These are phyloP conservation scores for Epichloe typhina DNA, from an alignment of 2,329 filamentous ascomycete genomes.

Conservation along the genomic window DNA sequence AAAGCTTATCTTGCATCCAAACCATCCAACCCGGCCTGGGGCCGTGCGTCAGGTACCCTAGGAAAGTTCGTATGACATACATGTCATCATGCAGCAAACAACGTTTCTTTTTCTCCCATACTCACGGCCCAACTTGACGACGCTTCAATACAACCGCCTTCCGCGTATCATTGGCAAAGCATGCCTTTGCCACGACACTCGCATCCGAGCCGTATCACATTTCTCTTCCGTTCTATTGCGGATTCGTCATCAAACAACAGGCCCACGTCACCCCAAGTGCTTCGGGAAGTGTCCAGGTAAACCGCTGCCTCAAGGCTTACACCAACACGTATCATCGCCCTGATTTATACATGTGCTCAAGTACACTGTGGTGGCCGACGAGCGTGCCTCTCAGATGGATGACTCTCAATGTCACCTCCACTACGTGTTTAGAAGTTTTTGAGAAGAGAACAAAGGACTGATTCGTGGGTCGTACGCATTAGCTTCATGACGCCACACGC, in stretches of 20 bases:
- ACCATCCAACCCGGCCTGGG: background rate
- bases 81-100: background rate
- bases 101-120: background rate
- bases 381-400: background rate
- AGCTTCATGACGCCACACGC: background rate
- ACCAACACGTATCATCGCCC: background rate
- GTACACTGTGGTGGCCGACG: background rate
- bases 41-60: background rate
- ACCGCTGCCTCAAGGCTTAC: background rate
- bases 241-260: background rate
- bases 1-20: too few species aligned
- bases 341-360: background rate
- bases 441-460: background rate
- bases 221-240: background rate
- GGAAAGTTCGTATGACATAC: background rate
- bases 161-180: background rate
- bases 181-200: background rate
- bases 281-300: background rate
- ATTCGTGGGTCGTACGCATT: background rate
- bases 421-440: background rate
- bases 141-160: background rate
- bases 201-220: background rate
- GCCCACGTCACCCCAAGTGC: background rate
- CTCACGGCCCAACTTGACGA: background rate
- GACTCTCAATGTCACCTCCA: background rate